Evolutionary conservation across 306 rosid species (phyloP), one percentile per base, ranked within the genome.

Genomic region (Coriaria nepalensis): DNA sequence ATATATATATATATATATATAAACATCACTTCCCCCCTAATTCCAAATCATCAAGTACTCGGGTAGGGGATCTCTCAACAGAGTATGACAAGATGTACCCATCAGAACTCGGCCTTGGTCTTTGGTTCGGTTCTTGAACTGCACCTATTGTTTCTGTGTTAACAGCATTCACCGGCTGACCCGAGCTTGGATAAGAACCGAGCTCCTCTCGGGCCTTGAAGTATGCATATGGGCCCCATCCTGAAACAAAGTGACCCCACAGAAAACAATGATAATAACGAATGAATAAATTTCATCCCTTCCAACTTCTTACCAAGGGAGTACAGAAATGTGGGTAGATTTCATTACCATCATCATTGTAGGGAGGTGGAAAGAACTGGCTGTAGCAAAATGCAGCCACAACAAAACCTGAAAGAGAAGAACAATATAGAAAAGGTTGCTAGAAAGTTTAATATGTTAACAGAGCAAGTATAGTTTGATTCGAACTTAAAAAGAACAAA

Each of bases 181-280:
- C 67, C 39, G 6, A 7, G 57, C 56, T 65, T 15, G 65, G 0
- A 45, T 40, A 65, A 43, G 45, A 12, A 42, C 64, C 64, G 4
- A 65, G 10, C 65, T 81, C 90, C 56, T 84, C 87, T 62, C 65
- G 10, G 0, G 90, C 86, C 50, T 0, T 20, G 65, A 90, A 90
- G 61, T 90, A 90, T 53, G 97, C 95, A 14, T 90, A 81, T 40
- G 97, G 75, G 33, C 95, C 82, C 97, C 97, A 90, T 53, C 97
- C 97, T 90, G 76, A 61, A 68, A 7, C 58, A 60, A 47, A 38
- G 12, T 2, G 55, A 43, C 13, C 4, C 33, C 48, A 46, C 4
- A 47, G 40, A 10, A 4, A 40, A 13, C 12, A 37, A 37, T 20
- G 33, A 10, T 49, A 10, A 10, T 34, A 20, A 20, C 3, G 29